Evolutionary conservation across 768 basidiomycete genomes (phyloP).

Genomic region (Naganishia friedmannii): DNA sequence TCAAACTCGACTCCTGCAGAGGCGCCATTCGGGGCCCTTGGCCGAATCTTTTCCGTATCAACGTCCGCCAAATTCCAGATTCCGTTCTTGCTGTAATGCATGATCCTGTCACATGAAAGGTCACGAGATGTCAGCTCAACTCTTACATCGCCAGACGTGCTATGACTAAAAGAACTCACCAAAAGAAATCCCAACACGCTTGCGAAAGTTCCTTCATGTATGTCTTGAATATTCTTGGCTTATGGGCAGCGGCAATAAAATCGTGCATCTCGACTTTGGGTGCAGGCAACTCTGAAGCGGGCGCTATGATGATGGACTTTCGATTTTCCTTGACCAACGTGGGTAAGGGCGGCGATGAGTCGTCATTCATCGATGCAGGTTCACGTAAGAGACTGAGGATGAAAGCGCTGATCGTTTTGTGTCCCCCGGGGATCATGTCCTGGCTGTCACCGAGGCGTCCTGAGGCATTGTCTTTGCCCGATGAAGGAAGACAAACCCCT

Average conservation of each 20-base stretch:
- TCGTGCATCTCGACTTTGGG: slow-evolving; percentile 45
- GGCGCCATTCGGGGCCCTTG: slow-evolving; percentile 85
- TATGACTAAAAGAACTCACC: slow-evolving; percentile 34
- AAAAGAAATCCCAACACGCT: slow-evolving; percentile 71
- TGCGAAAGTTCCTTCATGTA: slow-evolving; percentile 82
- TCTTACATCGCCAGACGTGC: background rate
- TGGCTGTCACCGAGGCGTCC: too few species aligned
- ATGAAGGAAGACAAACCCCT: background rate
- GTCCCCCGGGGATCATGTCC: background rate
- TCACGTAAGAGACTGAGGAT: slow-evolving; percentile 12
- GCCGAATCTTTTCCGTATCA: slow-evolving; percentile 76
- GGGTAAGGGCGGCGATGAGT: too few species aligned
- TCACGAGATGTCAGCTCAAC: background rate
- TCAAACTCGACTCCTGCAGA: slow-evolving; percentile 98
- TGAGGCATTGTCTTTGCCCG: background rate
- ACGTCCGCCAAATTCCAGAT: slow-evolving; percentile 83
- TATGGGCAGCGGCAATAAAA: slow-evolving; percentile 51
- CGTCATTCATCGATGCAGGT: background rate
- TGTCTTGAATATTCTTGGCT: slow-evolving; percentile 67
- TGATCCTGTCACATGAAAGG: slow-evolving; percentile 38
- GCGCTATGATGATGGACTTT: slow-evolving; percentile 23
- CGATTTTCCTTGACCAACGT: background rate
- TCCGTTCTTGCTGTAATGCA: slow-evolving; percentile 90
- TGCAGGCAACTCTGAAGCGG: slow-evolving; percentile 29
- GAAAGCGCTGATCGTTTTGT: slow-evolving; percentile 8